A percentile compares a stretch with the other conserved stretches of the same genome.
phyloP scores from a whole-genome alignment of 805 yeast species.

The Kodamaea neixiangensis region DNA sequence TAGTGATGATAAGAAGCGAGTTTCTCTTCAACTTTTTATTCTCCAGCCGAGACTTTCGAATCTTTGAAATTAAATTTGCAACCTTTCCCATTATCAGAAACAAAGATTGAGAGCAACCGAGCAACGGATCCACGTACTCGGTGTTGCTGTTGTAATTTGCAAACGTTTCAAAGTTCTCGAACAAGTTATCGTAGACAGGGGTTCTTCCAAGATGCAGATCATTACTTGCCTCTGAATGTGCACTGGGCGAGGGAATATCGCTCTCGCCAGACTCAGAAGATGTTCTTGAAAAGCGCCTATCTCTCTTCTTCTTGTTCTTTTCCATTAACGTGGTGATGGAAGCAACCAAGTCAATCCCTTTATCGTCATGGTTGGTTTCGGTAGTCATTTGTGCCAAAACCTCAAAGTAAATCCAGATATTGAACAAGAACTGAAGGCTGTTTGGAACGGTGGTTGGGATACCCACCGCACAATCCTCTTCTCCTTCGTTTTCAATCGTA shows the following conservation, averaged over 20 bases:
- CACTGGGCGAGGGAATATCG: slow-evolving; percentile 2
- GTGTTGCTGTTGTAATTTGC: slow-evolving; percentile 33
- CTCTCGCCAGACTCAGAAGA: slow-evolving; percentile 4
- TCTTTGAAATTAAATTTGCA: slow-evolving; percentile 54
- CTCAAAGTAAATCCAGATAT: slow-evolving; percentile 69
- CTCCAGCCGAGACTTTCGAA: slow-evolving; percentile 35
- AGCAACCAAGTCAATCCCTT: slow-evolving; percentile 44
- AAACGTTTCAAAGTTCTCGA: slow-evolving; percentile 43
- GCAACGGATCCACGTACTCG: slow-evolving; percentile 58
- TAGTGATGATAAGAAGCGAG: slow-evolving; percentile 49
- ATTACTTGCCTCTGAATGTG: slow-evolving; percentile 23
- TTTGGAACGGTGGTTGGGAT: slow-evolving; percentile 27
- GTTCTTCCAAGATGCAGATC: slow-evolving; percentile 13
- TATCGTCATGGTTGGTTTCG: slow-evolving; percentile 46
- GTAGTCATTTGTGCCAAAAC: slow-evolving; percentile 67
- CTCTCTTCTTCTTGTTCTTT: slow-evolving; percentile 15
- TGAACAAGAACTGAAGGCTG: slow-evolving; percentile 53
- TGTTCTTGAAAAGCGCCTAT: neutral
- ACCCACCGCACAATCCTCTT: neutral
- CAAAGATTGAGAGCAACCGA: slow-evolving; percentile 67
- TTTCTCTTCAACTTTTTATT: slow-evolving; percentile 26
- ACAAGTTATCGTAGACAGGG: slow-evolving; percentile 25
- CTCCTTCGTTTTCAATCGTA: slow-evolving; percentile 9
- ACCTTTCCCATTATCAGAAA: slow-evolving; percentile 67
- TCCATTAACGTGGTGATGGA: slow-evolving; percentile 38